Evolutionary conservation across 2,329 filamentous ascomycete species (phyloP).

Genomic region (Beauveria brongniartii): DNA sequence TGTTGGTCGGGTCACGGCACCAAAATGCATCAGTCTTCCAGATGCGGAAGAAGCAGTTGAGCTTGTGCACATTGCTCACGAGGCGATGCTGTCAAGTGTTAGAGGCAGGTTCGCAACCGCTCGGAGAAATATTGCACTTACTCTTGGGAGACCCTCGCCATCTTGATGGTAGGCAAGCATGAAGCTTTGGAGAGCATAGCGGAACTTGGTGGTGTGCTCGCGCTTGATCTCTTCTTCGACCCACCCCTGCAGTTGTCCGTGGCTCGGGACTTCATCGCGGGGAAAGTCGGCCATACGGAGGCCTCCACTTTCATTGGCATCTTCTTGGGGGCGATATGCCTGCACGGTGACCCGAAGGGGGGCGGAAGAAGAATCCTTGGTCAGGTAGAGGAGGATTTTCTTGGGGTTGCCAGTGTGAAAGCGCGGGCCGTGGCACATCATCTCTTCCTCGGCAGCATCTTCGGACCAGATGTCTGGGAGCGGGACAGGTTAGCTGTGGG

Average conservation of each 20-base stretch:
- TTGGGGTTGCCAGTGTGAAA: constrained; percentile 29
- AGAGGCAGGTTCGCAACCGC: background rate
- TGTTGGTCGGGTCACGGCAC: constrained; percentile 31
- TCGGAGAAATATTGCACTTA: constrained; percentile 19
- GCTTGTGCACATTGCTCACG: constrained; percentile 34
- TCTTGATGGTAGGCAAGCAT: constrained; percentile 28
- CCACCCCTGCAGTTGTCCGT: constrained; percentile 28
- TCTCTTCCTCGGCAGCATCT: constrained; percentile 26
- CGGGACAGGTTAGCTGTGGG: constrained; percentile 3
- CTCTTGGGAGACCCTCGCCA: constrained; percentile 30
- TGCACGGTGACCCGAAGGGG: constrained; percentile 31
- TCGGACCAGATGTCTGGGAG: constrained; percentile 30
- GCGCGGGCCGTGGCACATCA: constrained; percentile 25
- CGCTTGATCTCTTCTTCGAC: constrained; percentile 29
- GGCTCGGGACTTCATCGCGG: constrained; percentile 28
- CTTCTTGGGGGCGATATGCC: constrained; percentile 27
- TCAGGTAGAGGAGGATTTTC: constrained; percentile 29
- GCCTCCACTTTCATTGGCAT: constrained; percentile 21
- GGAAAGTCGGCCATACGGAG: constrained; percentile 29
- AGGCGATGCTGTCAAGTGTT: constrained; percentile 28
- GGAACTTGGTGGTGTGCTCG: constrained; percentile 26
- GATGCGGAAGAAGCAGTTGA: constrained; percentile 43
- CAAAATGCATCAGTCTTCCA: constrained; percentile 37
- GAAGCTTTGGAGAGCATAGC: constrained; percentile 28
- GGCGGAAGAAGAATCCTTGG: constrained; percentile 28